A percentile compares a stretch with the other conserved stretches of the same genome.
These are phyloP conservation scores for Hemisphaericaspora xylofermentans DNA, from an alignment of 1,139 yeast genomes.

Conservation along the genomic window DNA sequence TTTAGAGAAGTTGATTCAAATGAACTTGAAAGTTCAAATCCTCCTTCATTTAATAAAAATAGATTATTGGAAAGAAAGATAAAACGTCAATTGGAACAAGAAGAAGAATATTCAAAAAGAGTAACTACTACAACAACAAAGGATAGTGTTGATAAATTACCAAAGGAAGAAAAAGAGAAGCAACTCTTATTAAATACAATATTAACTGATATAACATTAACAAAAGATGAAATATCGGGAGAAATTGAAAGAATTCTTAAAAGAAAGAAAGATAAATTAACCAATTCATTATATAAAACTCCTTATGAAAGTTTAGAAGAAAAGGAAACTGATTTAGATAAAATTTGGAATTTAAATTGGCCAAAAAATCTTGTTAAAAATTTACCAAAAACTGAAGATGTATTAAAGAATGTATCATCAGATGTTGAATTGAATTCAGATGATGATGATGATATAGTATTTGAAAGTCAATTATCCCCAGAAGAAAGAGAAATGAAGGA, in stretches of 20 bases:
- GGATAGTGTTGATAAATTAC: constrained; percentile 5
- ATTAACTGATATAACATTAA: constrained; percentile 26
- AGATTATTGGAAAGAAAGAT: constrained; percentile 29
- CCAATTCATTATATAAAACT: constrained; percentile 14
- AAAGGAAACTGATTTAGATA: constrained; percentile 9
- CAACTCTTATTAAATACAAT: constrained; percentile 20
- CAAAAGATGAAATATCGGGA: constrained; percentile 13
- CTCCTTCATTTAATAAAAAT: constrained; percentile 77
- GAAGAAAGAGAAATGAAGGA: constrained; percentile 72
- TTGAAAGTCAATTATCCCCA: constrained; percentile 55
- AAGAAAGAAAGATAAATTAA: constrained; percentile 15
- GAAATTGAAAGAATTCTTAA: constrained; percentile 17
- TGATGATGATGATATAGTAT: constrained; percentile 81
- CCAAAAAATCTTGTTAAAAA: constrained; percentile 53
- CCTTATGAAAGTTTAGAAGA: constrained; percentile 14
- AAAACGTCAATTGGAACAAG: constrained; percentile 15
- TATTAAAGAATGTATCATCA: constrained; percentile 54
- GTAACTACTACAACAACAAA: too few species aligned
- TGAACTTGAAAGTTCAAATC: constrained; percentile 54
- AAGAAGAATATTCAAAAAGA: constrained; percentile 13
- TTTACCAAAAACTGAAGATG: constrained; percentile 55
- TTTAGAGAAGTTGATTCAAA: constrained; percentile 58
- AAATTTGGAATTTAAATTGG: constrained; percentile 31
- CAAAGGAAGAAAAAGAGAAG: constrained; percentile 15
- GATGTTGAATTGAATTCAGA: constrained; percentile 58